Conservation (phyloP, 495 filamentous ascomycete genomes). For the Hypoxylon fragiforme region DNA sequence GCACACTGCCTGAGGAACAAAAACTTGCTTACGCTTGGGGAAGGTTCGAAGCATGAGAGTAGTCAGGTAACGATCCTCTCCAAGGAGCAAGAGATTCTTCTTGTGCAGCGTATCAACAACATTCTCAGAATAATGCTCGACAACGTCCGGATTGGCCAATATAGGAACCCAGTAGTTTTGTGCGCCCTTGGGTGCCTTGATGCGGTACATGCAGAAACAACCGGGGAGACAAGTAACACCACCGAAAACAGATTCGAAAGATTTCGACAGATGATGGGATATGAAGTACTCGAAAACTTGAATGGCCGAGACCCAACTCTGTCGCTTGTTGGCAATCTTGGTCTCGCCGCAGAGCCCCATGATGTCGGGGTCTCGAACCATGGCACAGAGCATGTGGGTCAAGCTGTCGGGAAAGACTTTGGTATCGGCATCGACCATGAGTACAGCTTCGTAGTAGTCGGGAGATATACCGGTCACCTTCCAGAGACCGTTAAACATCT, state of each 20-base stretch:
- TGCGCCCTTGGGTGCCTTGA: constrained; percentile 97
- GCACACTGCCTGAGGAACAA: constrained; percentile 97
- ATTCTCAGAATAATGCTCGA: constrained; percentile 99
- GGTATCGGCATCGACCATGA: constrained; percentile 99
- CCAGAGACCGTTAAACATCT: constrained; percentile 99
- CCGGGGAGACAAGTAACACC: constrained; percentile 99
- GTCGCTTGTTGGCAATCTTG: constrained; percentile 97
- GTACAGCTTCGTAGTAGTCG: constrained; percentile 94
- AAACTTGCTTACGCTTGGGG: constrained; percentile 98
- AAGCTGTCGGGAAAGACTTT: constrained; percentile 98
- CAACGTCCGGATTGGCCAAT: constrained; percentile 95
- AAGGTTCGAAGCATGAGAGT: constrained; percentile 99
- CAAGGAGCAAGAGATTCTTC: constrained; percentile 94
- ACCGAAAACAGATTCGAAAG: constrained; percentile 97
- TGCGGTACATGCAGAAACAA: constrained; percentile 99
- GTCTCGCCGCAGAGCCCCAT: constrained; percentile 99
- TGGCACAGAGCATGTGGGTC: constrained; percentile 97
- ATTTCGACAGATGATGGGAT: constrained; percentile 94
- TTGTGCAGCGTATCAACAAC: constrained; percentile 98
- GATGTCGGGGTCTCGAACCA: constrained; percentile 98
- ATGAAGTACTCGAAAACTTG: constrained; percentile 99
- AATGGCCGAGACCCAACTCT: constrained; percentile 95
- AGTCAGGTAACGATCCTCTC: constrained; percentile 95
- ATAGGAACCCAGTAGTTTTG: constrained; percentile 99
- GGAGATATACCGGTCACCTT: constrained; percentile 97